A percentile compares a stretch with the other conserved stretches of the same genome.
These are phyloP conservation scores for Penicillium alfredii DNA, from an alignment of 495 filamentous ascomycete species.

Conservation along the genomic window DNA sequence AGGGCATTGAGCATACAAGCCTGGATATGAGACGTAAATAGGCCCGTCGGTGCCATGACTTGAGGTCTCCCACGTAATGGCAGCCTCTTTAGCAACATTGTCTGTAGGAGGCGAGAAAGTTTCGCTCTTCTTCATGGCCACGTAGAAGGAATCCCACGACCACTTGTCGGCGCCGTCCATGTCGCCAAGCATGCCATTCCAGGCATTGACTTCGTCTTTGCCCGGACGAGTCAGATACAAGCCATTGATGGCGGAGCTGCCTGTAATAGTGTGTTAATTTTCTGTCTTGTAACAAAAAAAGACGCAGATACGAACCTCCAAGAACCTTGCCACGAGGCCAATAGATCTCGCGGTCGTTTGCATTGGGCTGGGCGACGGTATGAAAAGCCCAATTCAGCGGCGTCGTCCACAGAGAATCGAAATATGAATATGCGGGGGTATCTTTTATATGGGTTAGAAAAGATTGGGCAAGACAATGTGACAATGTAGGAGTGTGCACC, in stretches of 20 bases:
- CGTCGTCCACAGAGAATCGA: constrained; percentile 31
- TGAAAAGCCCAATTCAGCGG: constrained; percentile 34
- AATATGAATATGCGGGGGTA: constrained; percentile 31
- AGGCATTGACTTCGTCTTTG: constrained; percentile 28
- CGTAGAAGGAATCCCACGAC: constrained; percentile 29
- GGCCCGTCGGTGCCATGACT: constrained; percentile 35
- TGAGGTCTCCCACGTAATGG: constrained; percentile 31
- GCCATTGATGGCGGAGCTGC: constrained; percentile 33
- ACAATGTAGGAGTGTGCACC: constrained; percentile 12
- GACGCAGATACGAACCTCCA: constrained; percentile 22
- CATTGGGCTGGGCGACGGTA: constrained; percentile 30
- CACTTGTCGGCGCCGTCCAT: constrained; percentile 33
- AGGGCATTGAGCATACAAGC: constrained; percentile 17
- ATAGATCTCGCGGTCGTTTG: constrained; percentile 25
- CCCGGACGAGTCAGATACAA: constrained; percentile 32
- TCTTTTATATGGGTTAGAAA: constrained; percentile 13
- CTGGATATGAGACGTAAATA: constrained; percentile 49
- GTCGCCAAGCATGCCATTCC: constrained; percentile 25
- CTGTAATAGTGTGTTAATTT: constrained; percentile 10
- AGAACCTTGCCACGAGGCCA: constrained; percentile 35
- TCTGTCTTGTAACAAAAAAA: too few relatives aligned
- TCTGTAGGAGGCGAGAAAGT: constrained; percentile 33
- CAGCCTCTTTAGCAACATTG: constrained; percentile 31
- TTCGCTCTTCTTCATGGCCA: constrained; percentile 35
- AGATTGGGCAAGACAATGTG: neutral